Evolutionary conservation across 2,329 filamentous ascomycete genomes (phyloP).

Genomic region (Westerdykella aurantiaca): DNA sequence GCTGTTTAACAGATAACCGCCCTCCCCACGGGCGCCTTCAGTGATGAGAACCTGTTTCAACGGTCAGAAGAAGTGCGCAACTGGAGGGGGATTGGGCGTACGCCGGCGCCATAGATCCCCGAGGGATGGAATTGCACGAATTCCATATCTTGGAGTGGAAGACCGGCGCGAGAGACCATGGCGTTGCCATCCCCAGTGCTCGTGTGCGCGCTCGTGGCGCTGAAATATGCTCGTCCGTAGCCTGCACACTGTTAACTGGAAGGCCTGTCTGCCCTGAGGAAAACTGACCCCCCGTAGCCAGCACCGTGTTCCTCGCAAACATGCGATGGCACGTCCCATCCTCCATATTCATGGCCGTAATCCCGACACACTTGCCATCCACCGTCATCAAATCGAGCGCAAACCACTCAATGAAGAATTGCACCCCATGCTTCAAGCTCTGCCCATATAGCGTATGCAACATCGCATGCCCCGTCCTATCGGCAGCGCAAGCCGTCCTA

Average conservation of each 20-base stretch:
- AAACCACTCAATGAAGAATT: constrained; percentile 50
- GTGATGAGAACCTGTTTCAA: constrained; percentile 39
- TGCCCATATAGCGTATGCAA: constrained; percentile 49
- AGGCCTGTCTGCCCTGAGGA: background rate
- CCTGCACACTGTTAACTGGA: constrained; percentile 16
- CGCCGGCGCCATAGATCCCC: constrained; percentile 48
- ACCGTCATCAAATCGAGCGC: constrained; percentile 47
- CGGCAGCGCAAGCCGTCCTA: constrained; percentile 42
- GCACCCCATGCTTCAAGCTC: constrained; percentile 44
- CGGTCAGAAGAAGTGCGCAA: background rate
- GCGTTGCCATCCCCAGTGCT: constrained; percentile 48
- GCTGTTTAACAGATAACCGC: constrained; percentile 46
- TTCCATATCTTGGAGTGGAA: constrained; percentile 48
- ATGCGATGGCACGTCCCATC: constrained; percentile 46
- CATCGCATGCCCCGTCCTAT: constrained; percentile 48
- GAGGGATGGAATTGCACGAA: constrained; percentile 50
- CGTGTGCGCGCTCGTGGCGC: constrained; percentile 46
- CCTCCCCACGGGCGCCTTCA: constrained; percentile 47
- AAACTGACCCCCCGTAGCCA: constrained; percentile 42
- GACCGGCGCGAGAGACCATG: constrained; percentile 45
- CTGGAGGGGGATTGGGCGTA: constrained; percentile 9
- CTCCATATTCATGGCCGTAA: constrained; percentile 46
- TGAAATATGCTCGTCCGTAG: constrained; percentile 49
- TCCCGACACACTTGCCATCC: constrained; percentile 44
- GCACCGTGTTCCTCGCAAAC: constrained; percentile 45